Percentiles rank a stretch among this genome's conserved stretches.
phyloP scores from a whole-genome alignment of 805 yeast genomes.

The Candida ulmi region DNA sequence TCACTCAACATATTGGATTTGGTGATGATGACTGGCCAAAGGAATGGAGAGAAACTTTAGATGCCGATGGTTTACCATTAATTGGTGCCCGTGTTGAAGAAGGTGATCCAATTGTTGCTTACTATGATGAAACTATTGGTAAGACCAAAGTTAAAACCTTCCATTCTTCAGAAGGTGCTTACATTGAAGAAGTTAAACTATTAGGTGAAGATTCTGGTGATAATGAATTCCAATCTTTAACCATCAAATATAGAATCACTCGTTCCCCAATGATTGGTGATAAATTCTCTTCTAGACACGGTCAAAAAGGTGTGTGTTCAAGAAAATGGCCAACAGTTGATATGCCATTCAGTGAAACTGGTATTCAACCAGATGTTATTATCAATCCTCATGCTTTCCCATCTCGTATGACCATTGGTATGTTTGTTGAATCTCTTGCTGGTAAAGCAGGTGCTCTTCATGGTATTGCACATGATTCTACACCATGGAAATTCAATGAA shows the following conservation, averaged over 20 bases:
- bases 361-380: conserved; percentile 96
- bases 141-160: conserved; percentile 89
- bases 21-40: conserved; percentile 92
- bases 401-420: conserved; percentile 99
- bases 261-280: conserved; percentile 96
- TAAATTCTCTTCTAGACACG: conserved; percentile 95
- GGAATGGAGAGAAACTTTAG: conserved; percentile 82
- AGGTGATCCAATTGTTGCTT: conserved; percentile 95
- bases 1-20: conserved; percentile 90
- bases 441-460: conserved; percentile 98
- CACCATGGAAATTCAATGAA: conserved; percentile 94
- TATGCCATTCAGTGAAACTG: conserved; percentile 95
- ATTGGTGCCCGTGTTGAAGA: conserved; percentile 85
- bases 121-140: conserved; percentile 83
- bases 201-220: conserved; percentile 75
- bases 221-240: conserved; percentile 74
- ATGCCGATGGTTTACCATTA: conserved; percentile 87
- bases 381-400: conserved; percentile 99
- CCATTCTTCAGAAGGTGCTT: conserved; percentile 92
- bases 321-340: conserved; percentile 97
- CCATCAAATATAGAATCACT: conserved; percentile 86
- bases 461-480: conserved; percentile 94
- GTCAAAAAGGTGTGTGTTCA: conserved; percentile 98
- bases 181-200: conserved; percentile 89
- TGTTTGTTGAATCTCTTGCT: conserved; percentile 98